Evolutionary conservation across 768 basidiomycete species (phyloP).

Genomic region (Tulasnella sp.): DNA sequence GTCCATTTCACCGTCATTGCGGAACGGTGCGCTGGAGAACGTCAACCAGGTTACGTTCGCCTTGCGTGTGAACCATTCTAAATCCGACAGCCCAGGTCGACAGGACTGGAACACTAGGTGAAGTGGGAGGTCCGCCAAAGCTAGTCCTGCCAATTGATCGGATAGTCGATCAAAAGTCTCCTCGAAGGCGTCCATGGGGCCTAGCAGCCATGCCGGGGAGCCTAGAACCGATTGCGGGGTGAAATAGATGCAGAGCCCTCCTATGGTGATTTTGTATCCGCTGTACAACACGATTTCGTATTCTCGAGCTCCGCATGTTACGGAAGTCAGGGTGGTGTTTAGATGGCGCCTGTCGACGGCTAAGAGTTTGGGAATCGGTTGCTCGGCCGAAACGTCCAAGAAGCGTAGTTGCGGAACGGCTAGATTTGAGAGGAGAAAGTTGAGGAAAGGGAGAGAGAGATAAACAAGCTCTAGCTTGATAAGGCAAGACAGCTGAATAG

Average conservation of each 20-base stretch:
- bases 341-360: not conserved
- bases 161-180: not conserved
- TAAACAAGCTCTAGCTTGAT: not conserved
- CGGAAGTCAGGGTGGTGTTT: not conserved
- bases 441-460: not conserved
- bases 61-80: not conserved
- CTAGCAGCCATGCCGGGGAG: no score
- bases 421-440: not conserved
- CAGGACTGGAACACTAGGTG: not conserved
- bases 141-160: not conserved
- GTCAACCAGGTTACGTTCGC: not conserved
- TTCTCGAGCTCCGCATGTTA: not conserved
- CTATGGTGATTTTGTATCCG: not conserved
- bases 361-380: no score
- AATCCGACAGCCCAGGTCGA: not conserved
- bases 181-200: not conserved
- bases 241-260: not conserved
- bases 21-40: not conserved
- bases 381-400: not conserved
- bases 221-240: no score
- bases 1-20: not conserved
- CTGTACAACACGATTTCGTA: not conserved
- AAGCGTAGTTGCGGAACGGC: not conserved
- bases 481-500: not conserved
- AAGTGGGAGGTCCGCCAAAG: not conserved